phyloP scores from a whole-genome alignment of 345 rosid species.

The Ricinus communis region DNA sequence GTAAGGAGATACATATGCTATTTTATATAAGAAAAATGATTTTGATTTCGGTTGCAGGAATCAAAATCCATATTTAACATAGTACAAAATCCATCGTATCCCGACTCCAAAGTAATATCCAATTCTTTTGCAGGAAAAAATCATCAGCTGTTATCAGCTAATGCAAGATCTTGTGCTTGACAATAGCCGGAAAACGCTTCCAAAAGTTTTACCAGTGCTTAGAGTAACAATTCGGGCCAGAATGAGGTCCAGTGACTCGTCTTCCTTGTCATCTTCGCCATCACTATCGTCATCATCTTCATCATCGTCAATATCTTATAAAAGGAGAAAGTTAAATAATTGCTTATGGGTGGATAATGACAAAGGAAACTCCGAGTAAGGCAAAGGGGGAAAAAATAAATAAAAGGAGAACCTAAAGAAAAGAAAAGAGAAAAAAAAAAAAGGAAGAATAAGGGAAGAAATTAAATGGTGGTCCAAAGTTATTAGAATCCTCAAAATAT shows the following conservation, averaged over 20 bases:
- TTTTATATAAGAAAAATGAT: not conserved
- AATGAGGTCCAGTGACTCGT: slow-evolving; percentile 57
- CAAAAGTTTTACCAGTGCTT: slow-evolving; percentile 58
- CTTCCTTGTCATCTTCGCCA: slow-evolving; percentile 52
- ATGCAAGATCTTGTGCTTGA: slow-evolving; percentile 65
- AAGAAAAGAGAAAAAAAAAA: slow-evolving; percentile 16
- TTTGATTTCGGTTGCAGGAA: not conserved
- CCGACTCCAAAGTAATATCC: slow-evolving; percentile 10
- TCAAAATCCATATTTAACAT: not conserved
- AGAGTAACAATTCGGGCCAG: slow-evolving; percentile 64
- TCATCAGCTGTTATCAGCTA: slow-evolving; percentile 68
- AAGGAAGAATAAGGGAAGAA: not conserved
- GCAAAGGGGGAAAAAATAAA: no score
- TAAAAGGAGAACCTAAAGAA: no score
- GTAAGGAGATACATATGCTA: slow-evolving; percentile 34
- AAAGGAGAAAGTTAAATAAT: slow-evolving; percentile 70
- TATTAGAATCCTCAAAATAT: slow-evolving; percentile 47
- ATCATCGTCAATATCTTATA: slow-evolving; percentile 30
- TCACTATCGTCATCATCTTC: slow-evolving; percentile 22
- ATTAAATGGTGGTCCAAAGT: slow-evolving; percentile 33
- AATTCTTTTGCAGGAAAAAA: slow-evolving; percentile 69
- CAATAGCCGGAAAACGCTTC: slow-evolving; percentile 43
- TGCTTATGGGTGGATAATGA: slow-evolving; percentile 65
- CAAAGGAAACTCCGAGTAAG: slow-evolving; percentile 53
- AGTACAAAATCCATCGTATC: not conserved